Evolutionary conservation across 2,329 filamentous ascomycete genomes (phyloP).

Genomic region (Fusarium praegraminearum): DNA sequence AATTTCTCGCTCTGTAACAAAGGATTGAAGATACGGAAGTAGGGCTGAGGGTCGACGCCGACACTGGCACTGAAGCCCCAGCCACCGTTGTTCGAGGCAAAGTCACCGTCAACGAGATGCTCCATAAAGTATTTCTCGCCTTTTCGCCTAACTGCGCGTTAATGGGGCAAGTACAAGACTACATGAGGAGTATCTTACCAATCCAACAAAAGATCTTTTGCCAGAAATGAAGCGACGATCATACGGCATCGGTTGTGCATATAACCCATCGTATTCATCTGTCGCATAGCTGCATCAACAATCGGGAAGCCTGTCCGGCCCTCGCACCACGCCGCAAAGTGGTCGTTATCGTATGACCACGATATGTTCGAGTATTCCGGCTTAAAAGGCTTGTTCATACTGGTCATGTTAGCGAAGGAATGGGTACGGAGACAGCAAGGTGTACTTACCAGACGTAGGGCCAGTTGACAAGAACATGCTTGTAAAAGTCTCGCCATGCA

Average conservation of each 20-base stretch:
- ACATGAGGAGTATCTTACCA: slow-evolving; percentile 58
- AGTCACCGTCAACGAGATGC: slow-evolving; percentile 81
- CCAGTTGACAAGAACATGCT: slow-evolving; percentile 86
- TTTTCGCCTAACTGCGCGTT: slow-evolving; percentile 63
- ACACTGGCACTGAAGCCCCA: slow-evolving; percentile 71
- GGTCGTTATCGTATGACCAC: slow-evolving; percentile 80
- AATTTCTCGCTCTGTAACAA: slow-evolving; percentile 88
- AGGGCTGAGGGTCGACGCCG: slow-evolving; percentile 87
- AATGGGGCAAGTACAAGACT: background rate
- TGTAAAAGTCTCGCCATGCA: slow-evolving; percentile 90
- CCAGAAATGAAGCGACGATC: slow-evolving; percentile 83
- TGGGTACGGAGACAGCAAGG: no score
- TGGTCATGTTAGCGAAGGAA: slow-evolving; percentile 19
- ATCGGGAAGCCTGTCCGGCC: slow-evolving; percentile 85
- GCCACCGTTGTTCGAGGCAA: slow-evolving; percentile 79
- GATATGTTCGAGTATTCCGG: slow-evolving; percentile 84
- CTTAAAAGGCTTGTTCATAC: slow-evolving; percentile 76
- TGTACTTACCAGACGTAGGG: slow-evolving; percentile 78
- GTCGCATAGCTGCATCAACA: slow-evolving; percentile 88
- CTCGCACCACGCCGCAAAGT: slow-evolving; percentile 79
- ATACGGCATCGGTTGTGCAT: slow-evolving; percentile 91
- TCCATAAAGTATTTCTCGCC: slow-evolving; percentile 89
- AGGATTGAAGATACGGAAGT: slow-evolving; percentile 92
- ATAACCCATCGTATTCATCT: slow-evolving; percentile 74
- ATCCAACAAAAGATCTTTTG: slow-evolving; percentile 84